Base-by-base conservation (phyloP, 192 early-diverging fungal genomes). In the Backusella parvicylindrica region DNA sequence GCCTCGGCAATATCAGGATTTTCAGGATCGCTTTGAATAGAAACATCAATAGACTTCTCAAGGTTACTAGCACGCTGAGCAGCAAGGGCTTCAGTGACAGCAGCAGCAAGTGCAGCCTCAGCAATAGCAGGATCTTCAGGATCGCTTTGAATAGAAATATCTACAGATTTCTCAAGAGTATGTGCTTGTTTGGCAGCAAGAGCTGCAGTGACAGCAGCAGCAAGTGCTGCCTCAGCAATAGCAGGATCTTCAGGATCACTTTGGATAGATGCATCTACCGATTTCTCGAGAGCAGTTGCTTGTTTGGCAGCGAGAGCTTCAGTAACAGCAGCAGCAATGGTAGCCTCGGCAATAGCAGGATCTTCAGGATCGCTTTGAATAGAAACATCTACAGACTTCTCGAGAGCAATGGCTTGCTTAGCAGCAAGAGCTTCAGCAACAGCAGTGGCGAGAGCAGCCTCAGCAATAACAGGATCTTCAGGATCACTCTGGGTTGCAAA, bases 371-470 rank as follows among this genome's bases (percentile, higher is more conserved):
- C 75, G 30, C 64, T 56, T 18, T 72, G 32, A 38, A 37, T 38
- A 26, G 37, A 38, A 11, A 11, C 12, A 38, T 38, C 8, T 4
- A 56, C 53, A 8, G 53, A 4, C 7, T 7, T 32, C 12, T 18
- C 60, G 3, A 64, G 23, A 8, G 21, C 9, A 9, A 2, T 23
- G 1, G 60, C 60, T 4, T 32, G 28, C 1, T 31, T 26, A 31
- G 82, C 77, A 6, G 71, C 76, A 6, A 75, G 75, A n/a, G 73
- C 83, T 53, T 43, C 76, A n/a, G 65, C 66, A 37, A 66, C 77
- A 21, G 70, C 79, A 23, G 66, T 74, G 31, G 74, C 56, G 1
- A 63, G 21, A 7, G 63, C 31, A 33, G 53, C 53, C n/a, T 26
- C 60, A 0, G 49, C 49, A n/a, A 50, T 50, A n/a, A n/a, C 31